Conservation (phyloP, 1,284 basidiomycete genomes). For the Neonothopanus nambi region DNA sequence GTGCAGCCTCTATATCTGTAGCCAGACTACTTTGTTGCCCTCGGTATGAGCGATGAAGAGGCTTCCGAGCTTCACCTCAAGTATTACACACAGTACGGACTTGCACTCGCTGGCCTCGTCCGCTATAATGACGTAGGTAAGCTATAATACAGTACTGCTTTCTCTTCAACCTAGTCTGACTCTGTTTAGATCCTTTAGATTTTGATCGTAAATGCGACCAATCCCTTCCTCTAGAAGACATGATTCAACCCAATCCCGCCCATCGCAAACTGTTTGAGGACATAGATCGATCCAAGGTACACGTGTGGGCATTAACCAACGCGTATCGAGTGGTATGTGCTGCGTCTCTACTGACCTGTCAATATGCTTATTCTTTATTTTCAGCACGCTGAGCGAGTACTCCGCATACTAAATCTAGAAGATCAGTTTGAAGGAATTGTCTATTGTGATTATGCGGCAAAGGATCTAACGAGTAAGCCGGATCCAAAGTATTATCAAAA, state of each 20-base stretch:
- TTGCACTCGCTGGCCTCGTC: slow-evolving; percentile 82
- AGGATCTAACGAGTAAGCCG: slow-evolving; percentile 82
- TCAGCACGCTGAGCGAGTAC: slow-evolving; percentile 81
- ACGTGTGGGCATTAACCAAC: slow-evolving; percentile 85
- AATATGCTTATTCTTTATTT: neutral
- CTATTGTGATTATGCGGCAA: slow-evolving; percentile 77
- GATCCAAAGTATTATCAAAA: slow-evolving; percentile 68
- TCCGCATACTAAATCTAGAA: slow-evolving; percentile 71
- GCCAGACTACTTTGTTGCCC: slow-evolving; percentile 72
- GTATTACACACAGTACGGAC: slow-evolving; percentile 82
- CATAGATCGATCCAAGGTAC: slow-evolving; percentile 74
- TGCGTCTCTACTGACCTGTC: neutral
- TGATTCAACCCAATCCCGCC: slow-evolving; percentile 67
- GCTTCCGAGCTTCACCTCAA: slow-evolving; percentile 71
- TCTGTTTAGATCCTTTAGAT: slow-evolving; percentile 72
- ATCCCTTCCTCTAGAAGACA: slow-evolving; percentile 79
- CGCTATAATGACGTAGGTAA: slow-evolving; percentile 79
- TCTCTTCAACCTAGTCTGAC: neutral
- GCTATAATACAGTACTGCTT: slow-evolving; percentile 20
- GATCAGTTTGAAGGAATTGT: slow-evolving; percentile 81
- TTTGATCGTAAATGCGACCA: slow-evolving; percentile 87
- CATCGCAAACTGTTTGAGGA: slow-evolving; percentile 74
- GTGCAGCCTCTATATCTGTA: neutral
- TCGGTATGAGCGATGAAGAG: slow-evolving; percentile 70
- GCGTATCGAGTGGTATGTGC: slow-evolving; percentile 69